Percentiles rank a stretch among this genome's conserved stretches.
phyloP scores from a whole-genome alignment of 106 monocot genomes.

The Platanthera zijinensis region DNA sequence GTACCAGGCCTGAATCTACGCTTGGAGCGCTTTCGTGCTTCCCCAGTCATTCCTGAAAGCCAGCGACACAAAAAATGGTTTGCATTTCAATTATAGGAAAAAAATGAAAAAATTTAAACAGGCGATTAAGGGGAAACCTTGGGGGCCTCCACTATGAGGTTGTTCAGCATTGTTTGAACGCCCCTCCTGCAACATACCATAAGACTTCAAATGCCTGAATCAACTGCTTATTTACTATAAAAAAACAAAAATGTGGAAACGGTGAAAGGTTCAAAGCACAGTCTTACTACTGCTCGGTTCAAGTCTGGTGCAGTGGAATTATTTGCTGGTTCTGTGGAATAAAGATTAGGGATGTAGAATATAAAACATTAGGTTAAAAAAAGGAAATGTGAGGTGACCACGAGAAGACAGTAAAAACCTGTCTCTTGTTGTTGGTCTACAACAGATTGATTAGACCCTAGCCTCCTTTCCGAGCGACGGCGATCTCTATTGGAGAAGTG shows the following conservation, averaged over 20 bases:
- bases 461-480: background rate
- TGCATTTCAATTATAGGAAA: too few relatives aligned
- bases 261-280: background rate
- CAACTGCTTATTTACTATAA: background rate
- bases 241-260: background rate
- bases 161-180: background rate
- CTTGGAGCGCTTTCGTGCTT: background rate
- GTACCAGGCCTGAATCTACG: slow-evolving; percentile 2
- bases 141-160: too few relatives aligned
- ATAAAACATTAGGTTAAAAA: background rate
- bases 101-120: too few relatives aligned
- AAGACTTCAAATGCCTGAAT: background rate
- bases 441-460: background rate
- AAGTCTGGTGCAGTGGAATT: background rate
- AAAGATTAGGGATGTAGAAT: background rate
- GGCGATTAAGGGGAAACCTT: too few relatives aligned
- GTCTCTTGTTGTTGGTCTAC: background rate
- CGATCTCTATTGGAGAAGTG: background rate
- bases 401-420: background rate
- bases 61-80: too few relatives aligned
- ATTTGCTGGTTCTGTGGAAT: background rate
- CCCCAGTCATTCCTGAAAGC: background rate
- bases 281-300: background rate
- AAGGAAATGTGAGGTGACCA: background rate
- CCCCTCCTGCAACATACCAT: background rate